A percentile compares a stretch with the other conserved stretches of the same genome.
phyloP scores from a whole-genome alignment of 106 monocot genomes.

The Platanthera guangdongensis region DNA sequence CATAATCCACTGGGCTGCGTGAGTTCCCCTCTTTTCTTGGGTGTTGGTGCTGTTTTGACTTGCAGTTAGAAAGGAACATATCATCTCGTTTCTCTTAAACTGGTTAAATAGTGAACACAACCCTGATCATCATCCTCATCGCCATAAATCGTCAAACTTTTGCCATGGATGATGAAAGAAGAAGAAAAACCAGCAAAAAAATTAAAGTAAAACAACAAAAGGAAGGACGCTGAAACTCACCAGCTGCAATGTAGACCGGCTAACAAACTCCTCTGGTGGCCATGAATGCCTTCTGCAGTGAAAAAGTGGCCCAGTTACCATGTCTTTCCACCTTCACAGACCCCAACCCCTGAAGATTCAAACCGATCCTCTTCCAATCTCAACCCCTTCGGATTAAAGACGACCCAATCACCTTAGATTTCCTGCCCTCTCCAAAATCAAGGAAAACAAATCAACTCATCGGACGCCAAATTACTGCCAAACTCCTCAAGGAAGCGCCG shows the following conservation, averaged over 20 bases:
- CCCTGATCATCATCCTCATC: neutral
- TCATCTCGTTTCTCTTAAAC: neutral
- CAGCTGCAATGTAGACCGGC: constrained; percentile 55
- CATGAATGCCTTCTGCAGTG: constrained; percentile 77
- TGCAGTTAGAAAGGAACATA: no score
- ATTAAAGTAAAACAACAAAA: neutral
- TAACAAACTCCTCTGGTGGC: constrained; percentile 88
- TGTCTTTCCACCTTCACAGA: constrained; percentile 7
- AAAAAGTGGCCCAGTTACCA: constrained; percentile 84
- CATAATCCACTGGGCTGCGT: no score
- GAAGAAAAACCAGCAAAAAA: neutral
- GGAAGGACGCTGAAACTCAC: constrained; percentile 30
- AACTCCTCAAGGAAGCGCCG: neutral
- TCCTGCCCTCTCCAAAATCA: neutral
- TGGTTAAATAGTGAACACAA: neutral
- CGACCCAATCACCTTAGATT: neutral
- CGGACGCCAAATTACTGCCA: neutral
- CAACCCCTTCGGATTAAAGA: neutral
- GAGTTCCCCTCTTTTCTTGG: no score
- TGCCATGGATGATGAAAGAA: neutral
- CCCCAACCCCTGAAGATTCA: neutral
- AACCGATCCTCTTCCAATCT: neutral
- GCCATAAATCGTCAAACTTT: neutral
- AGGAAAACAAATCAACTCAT: neutral
- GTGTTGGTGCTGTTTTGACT: no score